These are phyloP conservation scores for Microbotryomycetes sp. DNA, from an alignment of 1,284 basidiomycete genomes.

Conservation along the genomic window DNA sequence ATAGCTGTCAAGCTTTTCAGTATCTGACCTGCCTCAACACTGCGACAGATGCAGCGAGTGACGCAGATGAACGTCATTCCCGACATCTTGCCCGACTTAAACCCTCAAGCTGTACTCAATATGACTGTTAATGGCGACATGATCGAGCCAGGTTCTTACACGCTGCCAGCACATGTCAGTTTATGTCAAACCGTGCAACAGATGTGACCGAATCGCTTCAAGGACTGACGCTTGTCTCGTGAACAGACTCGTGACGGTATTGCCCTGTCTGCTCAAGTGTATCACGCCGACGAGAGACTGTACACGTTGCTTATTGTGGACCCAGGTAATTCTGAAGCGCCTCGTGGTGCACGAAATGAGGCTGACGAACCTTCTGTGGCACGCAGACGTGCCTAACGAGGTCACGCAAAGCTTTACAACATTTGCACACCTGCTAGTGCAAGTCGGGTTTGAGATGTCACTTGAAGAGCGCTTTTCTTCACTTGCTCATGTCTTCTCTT, in stretches of 20 bases:
- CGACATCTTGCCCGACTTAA: conserved; percentile 67
- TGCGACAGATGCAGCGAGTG: conserved; percentile 74
- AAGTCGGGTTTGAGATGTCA: conserved; percentile 39
- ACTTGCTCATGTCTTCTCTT: conserved; percentile 2
- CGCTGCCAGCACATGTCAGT: conserved; percentile 58
- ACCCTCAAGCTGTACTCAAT: conserved; percentile 66
- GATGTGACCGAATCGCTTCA: conserved; percentile 12
- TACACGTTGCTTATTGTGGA: conserved; percentile 88
- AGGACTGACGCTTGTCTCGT: conserved; percentile 34
- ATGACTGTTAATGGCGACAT: conserved; percentile 53
- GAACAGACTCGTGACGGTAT: conserved; percentile 58
- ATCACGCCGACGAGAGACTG: conserved; percentile 68
- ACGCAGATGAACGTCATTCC: conserved; percentile 85
- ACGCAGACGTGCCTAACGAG: conserved; percentile 69
- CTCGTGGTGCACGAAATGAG: neutral
- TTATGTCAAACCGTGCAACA: neutral
- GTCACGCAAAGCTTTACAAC: conserved; percentile 59
- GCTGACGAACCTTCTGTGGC: neutral
- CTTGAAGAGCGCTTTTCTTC: conserved; percentile 6
- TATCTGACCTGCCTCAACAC: neutral
- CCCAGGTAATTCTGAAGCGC: conserved; percentile 51
- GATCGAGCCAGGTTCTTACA: conserved; percentile 65
- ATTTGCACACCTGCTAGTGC: conserved; percentile 83
- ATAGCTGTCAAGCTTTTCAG: neutral
- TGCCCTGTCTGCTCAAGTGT: conserved; percentile 62